A percentile compares a stretch with the other conserved stretches of the same genome.
Evolutionary conservation across 176 grass and related monocot species (phyloP).

Genomic region (Cocos nucifera): DNA sequence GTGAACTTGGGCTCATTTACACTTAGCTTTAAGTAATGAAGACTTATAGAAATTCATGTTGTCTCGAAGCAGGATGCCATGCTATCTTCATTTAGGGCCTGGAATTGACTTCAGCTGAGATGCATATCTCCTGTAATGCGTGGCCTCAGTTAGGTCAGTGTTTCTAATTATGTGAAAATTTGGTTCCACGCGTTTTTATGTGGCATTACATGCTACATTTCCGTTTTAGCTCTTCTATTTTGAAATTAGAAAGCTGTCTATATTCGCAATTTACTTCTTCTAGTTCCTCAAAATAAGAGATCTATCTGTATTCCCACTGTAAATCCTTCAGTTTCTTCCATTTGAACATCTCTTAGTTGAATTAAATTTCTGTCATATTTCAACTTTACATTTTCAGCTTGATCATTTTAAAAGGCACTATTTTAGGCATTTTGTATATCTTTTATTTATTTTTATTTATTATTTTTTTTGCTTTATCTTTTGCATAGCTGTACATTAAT

Average conservation of each 20-base stretch:
- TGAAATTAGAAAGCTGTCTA: not conserved
- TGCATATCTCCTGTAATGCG: slow-evolving; percentile 6
- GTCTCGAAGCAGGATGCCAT: slow-evolving; percentile 1
- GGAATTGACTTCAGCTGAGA: slow-evolving; percentile 9
- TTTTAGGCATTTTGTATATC: no score
- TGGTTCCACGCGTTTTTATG: not conserved
- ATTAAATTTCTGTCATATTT: not conserved
- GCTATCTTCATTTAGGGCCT: slow-evolving; percentile 12
- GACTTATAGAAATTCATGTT: slow-evolving; percentile 3
- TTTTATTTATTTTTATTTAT: no score
- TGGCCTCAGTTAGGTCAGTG: slow-evolving; percentile 2
- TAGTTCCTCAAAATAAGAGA: not conserved
- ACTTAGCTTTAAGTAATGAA: not conserved
- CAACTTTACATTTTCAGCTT: not conserved
- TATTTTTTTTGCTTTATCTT: no score
- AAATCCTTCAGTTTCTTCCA: not conserved
- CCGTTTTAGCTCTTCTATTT: not conserved
- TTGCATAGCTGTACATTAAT: no score
- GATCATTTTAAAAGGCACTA: not conserved
- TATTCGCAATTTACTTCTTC: not conserved
- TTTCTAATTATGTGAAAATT: slow-evolving; percentile 8
- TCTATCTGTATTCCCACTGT: not conserved
- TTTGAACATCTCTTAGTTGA: not conserved
- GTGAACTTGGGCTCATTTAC: slow-evolving; percentile 5
- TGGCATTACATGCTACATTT: slow-evolving; percentile 1